Conservation (phyloP, 2,329 filamentous ascomycete species). For the Trichoderma koningii region DNA sequence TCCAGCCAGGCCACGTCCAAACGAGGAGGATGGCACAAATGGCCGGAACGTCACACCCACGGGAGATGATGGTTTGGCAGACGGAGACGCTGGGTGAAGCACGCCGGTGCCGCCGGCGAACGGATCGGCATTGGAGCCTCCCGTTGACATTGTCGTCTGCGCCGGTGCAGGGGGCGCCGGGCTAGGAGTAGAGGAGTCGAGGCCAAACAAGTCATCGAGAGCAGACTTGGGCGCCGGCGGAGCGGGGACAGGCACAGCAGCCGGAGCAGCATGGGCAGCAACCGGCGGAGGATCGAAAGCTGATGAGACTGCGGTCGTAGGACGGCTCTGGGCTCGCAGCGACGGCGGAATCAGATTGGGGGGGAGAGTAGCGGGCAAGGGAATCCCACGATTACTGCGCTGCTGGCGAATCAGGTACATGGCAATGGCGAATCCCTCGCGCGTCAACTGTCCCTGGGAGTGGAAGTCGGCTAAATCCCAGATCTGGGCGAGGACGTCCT, state of each 20-base stretch:
- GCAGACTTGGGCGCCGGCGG: slow-evolving; percentile 70
- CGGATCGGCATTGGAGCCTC: slow-evolving; percentile 69
- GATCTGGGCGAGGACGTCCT: slow-evolving; percentile 88
- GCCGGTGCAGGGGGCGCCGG: slow-evolving; percentile 57
- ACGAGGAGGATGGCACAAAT: slow-evolving; percentile 89
- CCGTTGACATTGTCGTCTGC: slow-evolving; percentile 68
- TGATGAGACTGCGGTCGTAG: slow-evolving; percentile 51
- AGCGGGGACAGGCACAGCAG: slow-evolving; percentile 32
- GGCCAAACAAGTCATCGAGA: slow-evolving; percentile 88
- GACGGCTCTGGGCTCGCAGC: slow-evolving; percentile 66
- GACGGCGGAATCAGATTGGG: slow-evolving; percentile 82
- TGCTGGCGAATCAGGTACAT: slow-evolving; percentile 97
- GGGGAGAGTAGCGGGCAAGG: slow-evolving; percentile 76
- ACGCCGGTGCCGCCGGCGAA: slow-evolving; percentile 57
- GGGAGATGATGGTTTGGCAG: slow-evolving; percentile 48
- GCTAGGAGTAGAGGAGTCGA: slow-evolving; percentile 66
- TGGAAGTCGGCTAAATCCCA: slow-evolving; percentile 97
- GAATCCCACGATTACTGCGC: slow-evolving; percentile 63
- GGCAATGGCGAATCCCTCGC: slow-evolving; percentile 93
- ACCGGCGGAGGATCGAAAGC: slow-evolving; percentile 54
- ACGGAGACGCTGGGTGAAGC: slow-evolving; percentile 56
- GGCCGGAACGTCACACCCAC: slow-evolving; percentile 71
- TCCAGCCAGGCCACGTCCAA: slow-evolving; percentile 78
- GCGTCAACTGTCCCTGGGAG: slow-evolving; percentile 79
- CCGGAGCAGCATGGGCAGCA: background rate